A percentile compares a stretch with the other conserved stretches of the same genome.
These are phyloP conservation scores for Forsythia viridissima DNA, from an alignment of 257 asterid species.

Conservation along the genomic window DNA sequence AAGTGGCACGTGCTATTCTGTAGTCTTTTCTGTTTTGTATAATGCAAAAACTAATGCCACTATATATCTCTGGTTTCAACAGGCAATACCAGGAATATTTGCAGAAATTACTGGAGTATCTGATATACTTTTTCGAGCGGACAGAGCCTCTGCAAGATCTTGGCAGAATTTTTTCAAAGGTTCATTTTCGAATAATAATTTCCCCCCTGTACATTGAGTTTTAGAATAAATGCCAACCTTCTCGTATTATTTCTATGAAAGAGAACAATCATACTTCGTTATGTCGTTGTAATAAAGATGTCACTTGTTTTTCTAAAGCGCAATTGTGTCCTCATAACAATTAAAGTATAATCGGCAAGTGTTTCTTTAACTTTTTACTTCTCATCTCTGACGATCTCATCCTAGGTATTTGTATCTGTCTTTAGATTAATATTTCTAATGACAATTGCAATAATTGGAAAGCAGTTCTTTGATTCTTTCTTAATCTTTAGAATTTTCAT, in stretches of 20 bases:
- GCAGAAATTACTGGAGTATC: conserved; percentile 81
- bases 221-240: neutral
- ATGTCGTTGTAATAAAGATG: neutral
- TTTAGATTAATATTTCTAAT: neutral
- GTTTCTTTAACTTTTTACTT: neutral
- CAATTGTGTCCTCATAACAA: neutral
- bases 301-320: neutral
- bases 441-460: neutral
- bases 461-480: neutral
- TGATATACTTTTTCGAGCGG: conserved; percentile 70
- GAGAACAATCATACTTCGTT: neutral
- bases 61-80: conserved; percentile 30
- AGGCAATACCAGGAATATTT: conserved; percentile 81
- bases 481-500: neutral
- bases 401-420: neutral
- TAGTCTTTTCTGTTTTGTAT: neutral
- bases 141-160: conserved; percentile 92
- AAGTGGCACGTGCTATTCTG: neutral
- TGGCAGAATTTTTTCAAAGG: conserved; percentile 83
- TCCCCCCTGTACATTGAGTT: conserved; percentile 11
- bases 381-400: neutral
- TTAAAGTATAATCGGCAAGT: neutral
- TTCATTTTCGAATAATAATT: conserved; percentile 23
- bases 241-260: neutral
- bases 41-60: neutral